phyloP scores from a whole-genome alignment of 352 stramenopile species.

The Globisporangium lucens region DNA sequence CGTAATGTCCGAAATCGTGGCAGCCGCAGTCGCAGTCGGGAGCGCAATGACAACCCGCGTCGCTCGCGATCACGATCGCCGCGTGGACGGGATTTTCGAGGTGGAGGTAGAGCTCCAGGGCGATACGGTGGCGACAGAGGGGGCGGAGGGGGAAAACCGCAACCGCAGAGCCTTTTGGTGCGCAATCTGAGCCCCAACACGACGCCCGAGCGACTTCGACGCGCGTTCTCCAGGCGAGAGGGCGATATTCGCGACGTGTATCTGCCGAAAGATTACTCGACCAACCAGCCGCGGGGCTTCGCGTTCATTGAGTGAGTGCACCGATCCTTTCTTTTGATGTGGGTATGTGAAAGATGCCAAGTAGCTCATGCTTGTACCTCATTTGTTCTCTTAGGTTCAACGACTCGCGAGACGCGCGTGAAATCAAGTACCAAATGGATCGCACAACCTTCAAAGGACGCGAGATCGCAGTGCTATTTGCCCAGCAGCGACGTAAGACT shows the following conservation, averaged over 20 bases:
- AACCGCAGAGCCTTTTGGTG: slow-evolving; percentile 50
- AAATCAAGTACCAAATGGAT: slow-evolving; percentile 77
- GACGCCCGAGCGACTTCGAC: slow-evolving; percentile 38
- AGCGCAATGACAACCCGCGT: slow-evolving; percentile 13
- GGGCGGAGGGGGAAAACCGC: slow-evolving; percentile 14
- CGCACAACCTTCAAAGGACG: slow-evolving; percentile 54
- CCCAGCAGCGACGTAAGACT: slow-evolving; percentile 75
- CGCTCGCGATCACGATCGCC: slow-evolving; percentile 28
- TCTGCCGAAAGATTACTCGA: slow-evolving; percentile 56
- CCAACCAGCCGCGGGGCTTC: slow-evolving; percentile 68
- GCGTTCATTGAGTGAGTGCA: slow-evolving; percentile 68
- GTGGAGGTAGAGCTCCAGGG: slow-evolving; percentile 6
- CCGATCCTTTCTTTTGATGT: not conserved
- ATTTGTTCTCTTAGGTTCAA: slow-evolving; percentile 31
- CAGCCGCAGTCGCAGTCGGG: slow-evolving; percentile 20
- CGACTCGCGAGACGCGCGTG: slow-evolving; percentile 55
- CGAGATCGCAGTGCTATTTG: slow-evolving; percentile 80
- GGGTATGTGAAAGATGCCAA: not conserved
- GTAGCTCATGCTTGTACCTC: not conserved
- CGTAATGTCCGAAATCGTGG: not conserved
- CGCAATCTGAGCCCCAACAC: slow-evolving; percentile 39
- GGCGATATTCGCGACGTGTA: slow-evolving; percentile 67
- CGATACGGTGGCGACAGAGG: slow-evolving; percentile 3
- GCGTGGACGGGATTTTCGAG: slow-evolving; percentile 14
- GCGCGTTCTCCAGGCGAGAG: slow-evolving; percentile 41